Conservation (phyloP, 164 flowering plant species). For the Annona cherimola region DNA sequence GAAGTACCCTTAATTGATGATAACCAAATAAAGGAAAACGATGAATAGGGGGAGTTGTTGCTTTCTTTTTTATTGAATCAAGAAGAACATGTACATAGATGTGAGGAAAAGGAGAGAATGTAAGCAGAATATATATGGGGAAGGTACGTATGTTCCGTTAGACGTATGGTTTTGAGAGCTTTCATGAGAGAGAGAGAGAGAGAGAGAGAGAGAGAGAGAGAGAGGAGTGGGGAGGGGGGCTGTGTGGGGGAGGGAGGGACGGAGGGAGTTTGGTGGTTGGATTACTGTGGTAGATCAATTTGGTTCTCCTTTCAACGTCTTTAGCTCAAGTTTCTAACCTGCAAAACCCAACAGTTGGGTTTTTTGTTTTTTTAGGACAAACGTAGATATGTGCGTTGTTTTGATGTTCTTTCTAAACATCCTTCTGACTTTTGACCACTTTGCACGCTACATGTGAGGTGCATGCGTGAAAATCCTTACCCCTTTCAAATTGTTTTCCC, state of each 20-base stretch:
- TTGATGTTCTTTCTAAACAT: no score
- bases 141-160: constrained; percentile 2
- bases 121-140: constrained; percentile 7
- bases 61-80: not conserved
- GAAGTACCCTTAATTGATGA: not conserved
- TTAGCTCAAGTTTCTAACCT: constrained; percentile 55
- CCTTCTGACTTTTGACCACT: no score
- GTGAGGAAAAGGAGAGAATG: constrained; percentile 7
- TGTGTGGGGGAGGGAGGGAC: constrained; percentile 8
- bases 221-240: constrained; percentile 34
- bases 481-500: no score
- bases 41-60: not conserved
- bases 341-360: constrained; percentile 45
- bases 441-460: no score
- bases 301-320: constrained; percentile 70
- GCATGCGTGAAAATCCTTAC: no score
- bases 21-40: not conserved
- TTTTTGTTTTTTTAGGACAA: no score
- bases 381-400: no score
- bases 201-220: constrained; percentile 26
- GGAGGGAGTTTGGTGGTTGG: constrained; percentile 49
- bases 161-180: not conserved
- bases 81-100: not conserved
- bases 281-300: constrained; percentile 29
- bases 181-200: not conserved